These are phyloP conservation scores for Achaetomiella virescens DNA, from an alignment of 495 filamentous ascomycete species.

Conservation along the genomic window DNA sequence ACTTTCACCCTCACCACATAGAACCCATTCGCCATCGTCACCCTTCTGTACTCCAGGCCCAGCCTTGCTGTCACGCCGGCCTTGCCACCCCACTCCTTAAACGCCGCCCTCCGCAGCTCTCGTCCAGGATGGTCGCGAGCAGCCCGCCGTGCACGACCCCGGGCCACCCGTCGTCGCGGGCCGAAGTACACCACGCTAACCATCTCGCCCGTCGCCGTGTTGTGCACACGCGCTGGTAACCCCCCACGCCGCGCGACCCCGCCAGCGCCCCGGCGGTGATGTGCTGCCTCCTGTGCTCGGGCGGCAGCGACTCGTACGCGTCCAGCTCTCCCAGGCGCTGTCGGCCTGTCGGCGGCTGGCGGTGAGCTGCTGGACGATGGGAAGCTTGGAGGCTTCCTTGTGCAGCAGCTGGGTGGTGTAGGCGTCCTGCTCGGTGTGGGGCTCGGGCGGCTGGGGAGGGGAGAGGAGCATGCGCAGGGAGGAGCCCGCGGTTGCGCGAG, in stretches of 20 bases:
- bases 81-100: constrained; percentile 35
- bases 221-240: constrained; percentile 46
- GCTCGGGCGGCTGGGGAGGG: constrained; percentile 30
- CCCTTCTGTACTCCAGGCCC: constrained; percentile 55
- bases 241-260: constrained; percentile 40
- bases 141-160: constrained; percentile 69
- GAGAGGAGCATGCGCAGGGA: constrained; percentile 29
- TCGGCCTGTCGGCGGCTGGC: constrained; percentile 44
- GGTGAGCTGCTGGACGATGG: constrained; percentile 49
- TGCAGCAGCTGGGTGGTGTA: constrained; percentile 27
- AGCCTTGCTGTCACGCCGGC: constrained; percentile 60
- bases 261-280: constrained; percentile 40
- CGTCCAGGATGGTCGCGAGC: constrained; percentile 66
- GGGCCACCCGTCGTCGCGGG: constrained; percentile 60
- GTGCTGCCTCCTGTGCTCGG: constrained; percentile 32
- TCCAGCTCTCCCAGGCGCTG: constrained; percentile 47
- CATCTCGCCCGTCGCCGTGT: constrained; percentile 35
- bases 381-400: constrained; percentile 35
- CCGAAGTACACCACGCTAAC: constrained; percentile 59
- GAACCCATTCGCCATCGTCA: constrained; percentile 52
- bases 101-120: constrained; percentile 53
- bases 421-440: constrained; percentile 31
- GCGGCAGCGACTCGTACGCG: constrained; percentile 48
- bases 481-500: constrained; percentile 33
- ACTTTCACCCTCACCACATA: constrained; percentile 56